Conservation (phyloP, 2,329 filamentous ascomycete genomes). For the Beauveria medogensis region DNA sequence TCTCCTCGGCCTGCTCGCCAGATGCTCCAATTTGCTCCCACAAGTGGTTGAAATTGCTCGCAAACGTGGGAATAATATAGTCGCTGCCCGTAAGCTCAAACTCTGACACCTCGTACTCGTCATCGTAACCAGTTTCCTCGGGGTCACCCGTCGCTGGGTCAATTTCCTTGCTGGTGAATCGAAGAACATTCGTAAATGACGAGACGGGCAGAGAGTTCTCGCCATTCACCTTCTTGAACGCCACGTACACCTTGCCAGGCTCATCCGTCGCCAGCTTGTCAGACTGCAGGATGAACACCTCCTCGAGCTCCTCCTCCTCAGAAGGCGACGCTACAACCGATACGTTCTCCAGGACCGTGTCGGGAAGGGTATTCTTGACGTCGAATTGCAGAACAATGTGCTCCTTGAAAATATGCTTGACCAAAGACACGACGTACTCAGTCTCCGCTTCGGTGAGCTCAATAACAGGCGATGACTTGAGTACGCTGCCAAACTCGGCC, state of each 20-base stretch:
- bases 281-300: constrained; percentile 89
- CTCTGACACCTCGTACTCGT: constrained; percentile 95
- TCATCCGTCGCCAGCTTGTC: constrained; percentile 76
- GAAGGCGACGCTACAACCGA: constrained; percentile 72
- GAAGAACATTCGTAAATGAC: constrained; percentile 85
- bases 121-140: constrained; percentile 87
- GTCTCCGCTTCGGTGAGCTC: constrained; percentile 96
- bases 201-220: constrained; percentile 69
- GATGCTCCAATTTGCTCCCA: constrained; percentile 91
- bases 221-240: constrained; percentile 76
- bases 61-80: constrained; percentile 88
- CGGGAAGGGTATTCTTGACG: constrained; percentile 92
- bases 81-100: constrained; percentile 86
- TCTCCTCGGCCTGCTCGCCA: constrained; percentile 86
- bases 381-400: constrained; percentile 94
- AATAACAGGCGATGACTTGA: constrained; percentile 80
- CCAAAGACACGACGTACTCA: constrained; percentile 86
- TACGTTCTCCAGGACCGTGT: constrained; percentile 84
- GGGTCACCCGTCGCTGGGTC: constrained; percentile 90
- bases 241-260: constrained; percentile 89
- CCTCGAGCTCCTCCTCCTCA: constrained; percentile 76
- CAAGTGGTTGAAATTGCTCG: constrained; percentile 88
- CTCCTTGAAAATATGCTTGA: constrained; percentile 98
- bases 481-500: constrained; percentile 77
- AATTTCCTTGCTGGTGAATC: constrained; percentile 97